Conservation (phyloP, 768 basidiomycete genomes). For the Amanita exitialis region DNA sequence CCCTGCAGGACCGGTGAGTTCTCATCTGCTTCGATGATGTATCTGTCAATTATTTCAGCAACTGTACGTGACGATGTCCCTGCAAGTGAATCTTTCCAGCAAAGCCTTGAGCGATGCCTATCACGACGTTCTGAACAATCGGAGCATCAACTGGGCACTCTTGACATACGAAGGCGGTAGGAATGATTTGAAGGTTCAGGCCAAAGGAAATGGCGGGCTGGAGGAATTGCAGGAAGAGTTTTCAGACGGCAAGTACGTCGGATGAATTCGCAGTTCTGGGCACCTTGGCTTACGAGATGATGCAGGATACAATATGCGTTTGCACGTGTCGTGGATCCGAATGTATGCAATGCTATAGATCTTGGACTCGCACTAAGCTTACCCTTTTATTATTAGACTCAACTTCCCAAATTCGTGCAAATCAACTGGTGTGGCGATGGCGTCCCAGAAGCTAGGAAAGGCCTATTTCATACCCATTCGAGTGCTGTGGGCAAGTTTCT, state of each 20-base stretch:
- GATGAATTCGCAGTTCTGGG: constrained; percentile 7
- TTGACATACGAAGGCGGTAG: constrained; percentile 75
- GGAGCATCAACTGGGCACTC: constrained; percentile 66
- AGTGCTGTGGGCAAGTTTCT: constrained; percentile 72
- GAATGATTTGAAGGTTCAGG: constrained; percentile 84
- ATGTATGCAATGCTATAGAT: constrained; percentile 36
- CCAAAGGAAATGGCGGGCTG: constrained; percentile 77
- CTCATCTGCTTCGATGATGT: no score
- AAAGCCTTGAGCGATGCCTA: constrained; percentile 66
- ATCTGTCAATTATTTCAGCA: not conserved
- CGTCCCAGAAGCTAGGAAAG: constrained; percentile 87
- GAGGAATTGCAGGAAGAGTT: constrained; percentile 93
- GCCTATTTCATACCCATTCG: constrained; percentile 85
- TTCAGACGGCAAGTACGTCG: constrained; percentile 75
- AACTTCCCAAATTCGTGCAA: constrained; percentile 86
- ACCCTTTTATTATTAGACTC: constrained; percentile 37
- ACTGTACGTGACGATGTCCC: constrained; percentile 41
- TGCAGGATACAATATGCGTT: constrained; percentile 91
- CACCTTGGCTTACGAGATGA: constrained; percentile 5
- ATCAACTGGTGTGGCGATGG: constrained; percentile 98
- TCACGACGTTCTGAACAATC: constrained; percentile 59
- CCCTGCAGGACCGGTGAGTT: not conserved
- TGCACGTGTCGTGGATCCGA: constrained; percentile 73
- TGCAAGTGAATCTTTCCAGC: constrained; percentile 71
- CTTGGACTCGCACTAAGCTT: not conserved